These are phyloP conservation scores for Leccinum fallax DNA, from an alignment of 1,284 basidiomycete species.

Conservation along the genomic window DNA sequence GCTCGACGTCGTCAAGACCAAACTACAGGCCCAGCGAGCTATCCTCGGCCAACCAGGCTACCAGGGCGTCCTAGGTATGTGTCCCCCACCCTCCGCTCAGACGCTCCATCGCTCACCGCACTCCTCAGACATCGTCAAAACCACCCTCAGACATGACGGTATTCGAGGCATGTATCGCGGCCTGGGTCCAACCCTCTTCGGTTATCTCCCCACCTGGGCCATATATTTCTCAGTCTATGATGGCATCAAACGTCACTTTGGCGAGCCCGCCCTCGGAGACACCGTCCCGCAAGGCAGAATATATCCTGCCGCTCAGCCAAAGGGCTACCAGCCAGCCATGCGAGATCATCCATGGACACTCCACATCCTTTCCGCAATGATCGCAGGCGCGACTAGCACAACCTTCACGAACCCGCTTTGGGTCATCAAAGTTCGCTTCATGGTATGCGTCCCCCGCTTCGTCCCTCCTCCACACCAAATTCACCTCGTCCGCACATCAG, in stretches of 20 bases:
- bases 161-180: slow-evolving; percentile 90
- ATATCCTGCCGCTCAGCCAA: slow-evolving; percentile 79
- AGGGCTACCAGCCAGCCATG: slow-evolving; percentile 76
- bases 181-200: slow-evolving; percentile 91
- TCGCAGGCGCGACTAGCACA: slow-evolving; percentile 88
- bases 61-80: slow-evolving; percentile 74
- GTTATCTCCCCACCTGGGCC: slow-evolving; percentile 96
- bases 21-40: slow-evolving; percentile 87
- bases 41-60: slow-evolving; percentile 70
- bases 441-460: slow-evolving; percentile 61
- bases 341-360: slow-evolving; percentile 81
- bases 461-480: background rate
- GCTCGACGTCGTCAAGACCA: slow-evolving; percentile 96
- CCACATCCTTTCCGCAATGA: slow-evolving; percentile 92
- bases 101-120: slow-evolving; percentile 16
- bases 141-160: slow-evolving; percentile 76
- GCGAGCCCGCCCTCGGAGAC: slow-evolving; percentile 58
- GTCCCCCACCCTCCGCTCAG: slow-evolving; percentile 7
- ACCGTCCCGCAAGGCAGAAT: slow-evolving; percentile 46
- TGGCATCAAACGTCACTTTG: slow-evolving; percentile 83
- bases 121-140: slow-evolving; percentile 64
- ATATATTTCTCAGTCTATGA: slow-evolving; percentile 99
- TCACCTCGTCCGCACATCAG: slow-evolving; percentile 40
- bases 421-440: slow-evolving; percentile 97
- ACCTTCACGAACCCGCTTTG: slow-evolving; percentile 92